Evolutionary conservation across 1,139 yeast genomes (phyloP).

Genomic region (Scheffersomyces stambukii): DNA sequence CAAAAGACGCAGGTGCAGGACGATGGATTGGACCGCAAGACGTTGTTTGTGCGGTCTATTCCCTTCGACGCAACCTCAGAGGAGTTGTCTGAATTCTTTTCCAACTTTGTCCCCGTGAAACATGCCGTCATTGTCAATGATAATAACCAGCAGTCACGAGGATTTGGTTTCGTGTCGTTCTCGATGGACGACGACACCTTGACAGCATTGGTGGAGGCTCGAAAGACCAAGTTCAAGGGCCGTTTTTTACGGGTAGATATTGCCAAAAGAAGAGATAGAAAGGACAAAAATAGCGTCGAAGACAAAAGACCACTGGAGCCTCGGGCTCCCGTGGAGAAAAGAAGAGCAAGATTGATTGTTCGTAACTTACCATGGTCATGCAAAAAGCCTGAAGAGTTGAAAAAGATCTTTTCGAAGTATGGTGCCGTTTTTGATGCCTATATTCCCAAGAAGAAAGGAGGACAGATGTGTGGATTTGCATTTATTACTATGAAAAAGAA

Average conservation of each 20-base stretch:
- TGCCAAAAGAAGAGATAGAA: constrained; percentile 90
- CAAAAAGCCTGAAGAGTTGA: constrained; percentile 68
- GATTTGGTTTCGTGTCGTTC: constrained; percentile 95
- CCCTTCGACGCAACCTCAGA: constrained; percentile 82
- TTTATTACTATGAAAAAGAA: constrained; percentile 87
- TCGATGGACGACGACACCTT: constrained; percentile 80
- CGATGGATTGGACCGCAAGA: constrained; percentile 52
- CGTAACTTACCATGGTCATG: constrained; percentile 97
- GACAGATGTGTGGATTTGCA: constrained; percentile 92
- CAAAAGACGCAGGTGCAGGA: constrained; percentile 13
- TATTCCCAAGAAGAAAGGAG: constrained; percentile 84
- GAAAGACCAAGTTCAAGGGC: constrained; percentile 61
- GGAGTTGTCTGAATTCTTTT: constrained; percentile 75
- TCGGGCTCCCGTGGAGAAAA: constrained; percentile 44
- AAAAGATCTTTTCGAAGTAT: constrained; percentile 64
- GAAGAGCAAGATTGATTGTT: constrained; percentile 79
- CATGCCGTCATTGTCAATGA: constrained; percentile 93
- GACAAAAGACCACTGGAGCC: constrained; percentile 5
- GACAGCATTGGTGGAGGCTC: constrained; percentile 67
- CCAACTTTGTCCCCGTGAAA: constrained; percentile 90
- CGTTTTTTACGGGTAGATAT: constrained; percentile 72
- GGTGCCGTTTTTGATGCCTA: constrained; percentile 89
- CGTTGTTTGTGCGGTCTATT: constrained; percentile 78
- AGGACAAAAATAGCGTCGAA: constrained; percentile 22
- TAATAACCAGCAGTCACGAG: constrained; percentile 69